phyloP scores from a whole-genome alignment of 2,329 filamentous ascomycete genomes.

The Rutstroemia sp. region DNA sequence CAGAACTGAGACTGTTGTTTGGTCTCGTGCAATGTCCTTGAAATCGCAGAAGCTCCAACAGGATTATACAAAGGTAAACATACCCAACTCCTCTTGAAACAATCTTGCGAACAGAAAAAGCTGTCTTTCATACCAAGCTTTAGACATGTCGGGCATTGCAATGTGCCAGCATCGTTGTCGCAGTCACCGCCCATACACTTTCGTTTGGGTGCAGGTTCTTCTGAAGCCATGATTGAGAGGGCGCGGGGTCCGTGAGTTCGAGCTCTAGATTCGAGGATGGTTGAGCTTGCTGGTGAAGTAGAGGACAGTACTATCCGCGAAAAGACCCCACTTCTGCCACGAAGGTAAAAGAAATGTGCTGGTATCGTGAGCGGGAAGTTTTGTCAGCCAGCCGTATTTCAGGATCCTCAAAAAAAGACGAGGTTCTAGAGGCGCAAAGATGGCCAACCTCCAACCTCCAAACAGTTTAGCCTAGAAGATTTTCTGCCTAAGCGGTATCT shows the following conservation, averaged over 20 bases:
- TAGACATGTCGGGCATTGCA: slow-evolving; percentile 93
- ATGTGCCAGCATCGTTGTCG: slow-evolving; percentile 71
- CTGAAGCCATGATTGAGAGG: slow-evolving; percentile 23
- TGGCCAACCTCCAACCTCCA: not conserved
- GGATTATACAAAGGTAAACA: slow-evolving; percentile 22
- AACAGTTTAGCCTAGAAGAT: not conserved
- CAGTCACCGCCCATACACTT: slow-evolving; percentile 81
- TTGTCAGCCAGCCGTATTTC: not conserved
- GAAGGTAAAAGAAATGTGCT: too few species aligned
- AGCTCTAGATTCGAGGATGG: too few species aligned
- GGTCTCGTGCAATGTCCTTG: not conserved
- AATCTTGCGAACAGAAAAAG: slow-evolving; percentile 97
- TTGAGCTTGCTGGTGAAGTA: not conserved
- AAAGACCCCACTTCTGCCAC: too few species aligned
- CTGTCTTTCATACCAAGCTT: slow-evolving; percentile 82
- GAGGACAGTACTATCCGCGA: too few species aligned
- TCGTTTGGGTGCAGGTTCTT: slow-evolving; percentile 46
- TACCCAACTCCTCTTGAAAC: slow-evolving; percentile 99
- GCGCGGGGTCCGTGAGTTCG: too few species aligned
- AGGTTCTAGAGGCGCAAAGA: not conserved
- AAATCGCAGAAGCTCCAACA: not conserved
- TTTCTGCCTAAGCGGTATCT: slow-evolving; percentile 3
- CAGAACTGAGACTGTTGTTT: not conserved
- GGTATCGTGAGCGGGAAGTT: not conserved
- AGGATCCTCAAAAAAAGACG: not conserved